Evolutionary conservation across 768 basidiomycete species (phyloP).

Genomic region (Tricholoma matsutake): DNA sequence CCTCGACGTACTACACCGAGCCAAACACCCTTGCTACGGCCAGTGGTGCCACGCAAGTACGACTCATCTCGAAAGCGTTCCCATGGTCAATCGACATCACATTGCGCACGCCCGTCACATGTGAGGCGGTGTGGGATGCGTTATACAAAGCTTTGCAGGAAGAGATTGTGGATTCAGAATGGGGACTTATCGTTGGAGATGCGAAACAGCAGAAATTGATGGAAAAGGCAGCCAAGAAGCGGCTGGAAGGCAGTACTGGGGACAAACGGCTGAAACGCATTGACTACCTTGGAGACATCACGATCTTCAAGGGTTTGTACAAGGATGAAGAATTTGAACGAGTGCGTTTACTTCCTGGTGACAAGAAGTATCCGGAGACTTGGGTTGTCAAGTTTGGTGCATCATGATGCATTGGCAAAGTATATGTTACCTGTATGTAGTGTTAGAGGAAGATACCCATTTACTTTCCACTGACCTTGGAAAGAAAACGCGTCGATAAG

Average conservation of each 20-base stretch:
- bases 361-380: constrained; percentile 43
- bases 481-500: too few relatives aligned
- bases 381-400: constrained; percentile 55
- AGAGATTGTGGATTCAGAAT: constrained; percentile 61
- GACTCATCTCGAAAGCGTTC: constrained; percentile 58
- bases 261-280: constrained; percentile 48
- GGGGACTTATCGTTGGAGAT: constrained; percentile 51
- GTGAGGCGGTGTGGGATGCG: constrained; percentile 53
- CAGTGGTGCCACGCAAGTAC: constrained; percentile 38
- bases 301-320: constrained; percentile 61
- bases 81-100: constrained; percentile 65
- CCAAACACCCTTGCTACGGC: constrained; percentile 35
- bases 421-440: too few relatives aligned
- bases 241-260: constrained; percentile 34
- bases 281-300: constrained; percentile 59
- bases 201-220: constrained; percentile 41
- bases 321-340: constrained; percentile 56
- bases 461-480: too few relatives aligned
- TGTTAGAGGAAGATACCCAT: too few relatives aligned
- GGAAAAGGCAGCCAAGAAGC: constrained; percentile 49
- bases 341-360: constrained; percentile 46
- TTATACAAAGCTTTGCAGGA: constrained; percentile 49
- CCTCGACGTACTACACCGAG: constrained; percentile 39
- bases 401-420: background rate
- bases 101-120: constrained; percentile 39